A percentile compares a stretch with the other conserved stretches of the same genome.
These are phyloP conservation scores for Aechmea fasciata DNA, from an alignment of 176 grass and related monocot species.

Conservation along the genomic window DNA sequence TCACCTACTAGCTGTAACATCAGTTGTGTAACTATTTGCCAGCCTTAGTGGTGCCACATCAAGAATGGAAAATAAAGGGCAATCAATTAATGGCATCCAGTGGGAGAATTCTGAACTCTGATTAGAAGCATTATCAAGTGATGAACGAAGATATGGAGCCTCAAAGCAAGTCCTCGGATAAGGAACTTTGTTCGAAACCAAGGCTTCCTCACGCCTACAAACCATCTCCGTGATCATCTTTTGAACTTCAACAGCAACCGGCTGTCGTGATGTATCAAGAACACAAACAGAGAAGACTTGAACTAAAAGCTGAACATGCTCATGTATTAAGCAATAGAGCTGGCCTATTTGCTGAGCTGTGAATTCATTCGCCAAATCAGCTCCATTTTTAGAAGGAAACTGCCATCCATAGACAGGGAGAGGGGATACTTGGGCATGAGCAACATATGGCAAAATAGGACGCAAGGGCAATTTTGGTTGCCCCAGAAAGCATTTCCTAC, in stretches of 20 bases:
- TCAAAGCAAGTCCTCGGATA: slow-evolving; percentile 37
- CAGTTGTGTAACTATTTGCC: slow-evolving; percentile 52
- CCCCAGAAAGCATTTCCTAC: slow-evolving; percentile 17
- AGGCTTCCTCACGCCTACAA: slow-evolving; percentile 54
- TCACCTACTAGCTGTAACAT: slow-evolving; percentile 59
- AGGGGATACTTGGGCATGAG: slow-evolving; percentile 20
- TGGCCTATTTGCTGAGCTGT: slow-evolving; percentile 64
- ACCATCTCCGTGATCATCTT: slow-evolving; percentile 74
- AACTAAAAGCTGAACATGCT: slow-evolving; percentile 82
- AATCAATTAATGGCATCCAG: slow-evolving; percentile 56
- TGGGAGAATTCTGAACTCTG: slow-evolving; percentile 22
- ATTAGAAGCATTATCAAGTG: slow-evolving; percentile 28
- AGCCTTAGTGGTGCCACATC: slow-evolving; percentile 65
- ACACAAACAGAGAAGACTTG: slow-evolving; percentile 84
- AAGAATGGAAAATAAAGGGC: slow-evolving; percentile 60
- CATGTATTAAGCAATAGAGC: slow-evolving; percentile 71
- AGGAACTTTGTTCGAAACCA: slow-evolving; percentile 44
- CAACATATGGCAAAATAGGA: slow-evolving; percentile 48
- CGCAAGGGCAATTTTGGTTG: slow-evolving; percentile 37
- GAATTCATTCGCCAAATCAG: slow-evolving; percentile 53
- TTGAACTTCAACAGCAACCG: slow-evolving; percentile 52
- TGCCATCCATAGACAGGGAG: slow-evolving; percentile 29
- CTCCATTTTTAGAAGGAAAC: slow-evolving; percentile 31
- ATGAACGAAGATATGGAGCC: slow-evolving; percentile 31
- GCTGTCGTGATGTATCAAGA: slow-evolving; percentile 61